Conservation (phyloP, 371 early-diverging fungal genomes). For the Coemansia sp. region DNA sequence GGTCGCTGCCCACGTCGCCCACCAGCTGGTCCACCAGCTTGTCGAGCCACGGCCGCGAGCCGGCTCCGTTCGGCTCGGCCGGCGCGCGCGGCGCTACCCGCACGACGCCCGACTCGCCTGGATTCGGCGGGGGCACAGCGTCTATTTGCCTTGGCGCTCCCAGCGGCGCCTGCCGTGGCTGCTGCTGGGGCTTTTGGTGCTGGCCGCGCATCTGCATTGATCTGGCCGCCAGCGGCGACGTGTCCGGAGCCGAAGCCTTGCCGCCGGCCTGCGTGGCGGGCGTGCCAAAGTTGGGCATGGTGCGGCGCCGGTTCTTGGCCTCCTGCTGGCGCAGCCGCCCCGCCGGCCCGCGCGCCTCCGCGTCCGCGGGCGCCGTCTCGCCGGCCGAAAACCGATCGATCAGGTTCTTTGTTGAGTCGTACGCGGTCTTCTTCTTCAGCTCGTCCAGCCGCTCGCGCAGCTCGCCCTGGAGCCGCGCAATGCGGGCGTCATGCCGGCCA, state of each 20-base stretch:
- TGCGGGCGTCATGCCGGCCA: conserved; percentile 52
- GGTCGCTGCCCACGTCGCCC: conserved; percentile 76
- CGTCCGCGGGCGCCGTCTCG: conserved; percentile 4
- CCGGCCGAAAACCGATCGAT: conserved; percentile 82
- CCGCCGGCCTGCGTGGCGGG: conserved; percentile 6
- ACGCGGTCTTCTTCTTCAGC: conserved; percentile 84
- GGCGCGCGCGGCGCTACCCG: conserved; percentile 11
- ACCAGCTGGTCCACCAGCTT: conserved; percentile 82
- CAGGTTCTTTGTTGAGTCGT: conserved; percentile 83
- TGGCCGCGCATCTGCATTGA: neutral
- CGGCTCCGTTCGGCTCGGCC: conserved; percentile 6
- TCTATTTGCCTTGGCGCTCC: neutral
- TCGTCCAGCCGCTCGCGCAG: conserved; percentile 73
- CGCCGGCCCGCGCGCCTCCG: neutral
- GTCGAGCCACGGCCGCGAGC: conserved; percentile 70
- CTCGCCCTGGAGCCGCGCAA: conserved; percentile 70
- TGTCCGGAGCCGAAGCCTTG: neutral
- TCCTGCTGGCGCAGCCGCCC: conserved; percentile 13
- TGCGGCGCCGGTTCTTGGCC: conserved; percentile 30
- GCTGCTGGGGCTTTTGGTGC: neutral
- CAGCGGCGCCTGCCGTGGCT: neutral
- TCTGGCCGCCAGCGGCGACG: neutral
- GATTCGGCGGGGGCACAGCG: neutral
- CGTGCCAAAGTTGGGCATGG: conserved; percentile 24
- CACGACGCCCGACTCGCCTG: conserved; percentile 26